These are phyloP conservation scores for Cydonia oblonga DNA, from an alignment of 331 rosid species.

Conservation along the genomic window DNA sequence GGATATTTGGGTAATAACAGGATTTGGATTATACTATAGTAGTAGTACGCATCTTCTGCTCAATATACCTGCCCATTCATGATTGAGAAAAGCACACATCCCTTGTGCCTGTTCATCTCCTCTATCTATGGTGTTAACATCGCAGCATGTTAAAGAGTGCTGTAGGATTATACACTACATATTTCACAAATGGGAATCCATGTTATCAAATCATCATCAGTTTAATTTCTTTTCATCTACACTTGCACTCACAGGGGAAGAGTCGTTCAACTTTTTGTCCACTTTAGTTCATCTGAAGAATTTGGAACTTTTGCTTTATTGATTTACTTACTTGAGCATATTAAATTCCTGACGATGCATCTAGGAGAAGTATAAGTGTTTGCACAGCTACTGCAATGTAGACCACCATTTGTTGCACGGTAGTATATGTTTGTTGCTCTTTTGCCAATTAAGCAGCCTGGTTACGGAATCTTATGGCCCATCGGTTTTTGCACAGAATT, in stretches of 20 bases:
- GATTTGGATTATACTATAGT: neutral
- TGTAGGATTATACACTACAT: neutral
- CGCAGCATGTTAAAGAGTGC: neutral
- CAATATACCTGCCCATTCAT: neutral
- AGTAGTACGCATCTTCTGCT: neutral
- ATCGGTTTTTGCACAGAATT: slow-evolving; percentile 33
- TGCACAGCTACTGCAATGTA: neutral
- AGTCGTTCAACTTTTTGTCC: neutral
- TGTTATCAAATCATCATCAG: neutral
- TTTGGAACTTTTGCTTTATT: neutral
- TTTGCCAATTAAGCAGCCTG: neutral
- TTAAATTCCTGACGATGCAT: neutral
- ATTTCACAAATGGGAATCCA: neutral
- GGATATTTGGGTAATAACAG: neutral
- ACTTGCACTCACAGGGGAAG: neutral
- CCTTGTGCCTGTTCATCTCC: neutral
- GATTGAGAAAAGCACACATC: neutral
- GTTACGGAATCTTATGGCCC: neutral
- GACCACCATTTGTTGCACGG: neutral
- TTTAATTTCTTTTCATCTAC: neutral
- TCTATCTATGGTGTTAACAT: no score
- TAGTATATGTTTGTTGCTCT: neutral
- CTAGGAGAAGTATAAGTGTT: neutral
- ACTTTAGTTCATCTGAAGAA: neutral
- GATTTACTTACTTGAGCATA: neutral